These are phyloP conservation scores for Aspergillus fructus DNA, from an alignment of 2,329 filamentous ascomycete genomes.

Conservation along the genomic window DNA sequence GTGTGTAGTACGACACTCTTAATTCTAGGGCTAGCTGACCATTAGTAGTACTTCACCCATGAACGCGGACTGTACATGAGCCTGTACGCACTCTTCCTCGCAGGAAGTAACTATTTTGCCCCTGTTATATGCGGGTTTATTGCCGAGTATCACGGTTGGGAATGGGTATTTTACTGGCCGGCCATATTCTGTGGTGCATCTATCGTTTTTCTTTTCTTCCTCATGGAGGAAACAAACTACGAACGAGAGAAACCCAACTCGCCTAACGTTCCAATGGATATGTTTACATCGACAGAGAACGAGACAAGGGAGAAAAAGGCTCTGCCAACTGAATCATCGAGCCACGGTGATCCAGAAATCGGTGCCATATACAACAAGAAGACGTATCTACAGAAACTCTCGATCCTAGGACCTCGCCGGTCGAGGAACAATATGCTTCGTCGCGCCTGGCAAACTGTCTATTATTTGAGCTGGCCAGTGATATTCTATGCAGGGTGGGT, in stretches of 20 bases:
- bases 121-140: constrained; percentile 51
- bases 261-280: neutral
- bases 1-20: constrained; percentile 23
- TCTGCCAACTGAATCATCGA: neutral
- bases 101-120: constrained; percentile 44
- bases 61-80: constrained; percentile 43
- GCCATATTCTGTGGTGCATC: constrained; percentile 50
- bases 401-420: constrained; percentile 28
- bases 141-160: constrained; percentile 46
- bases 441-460: constrained; percentile 32
- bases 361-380: constrained; percentile 29
- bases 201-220: constrained; percentile 53
- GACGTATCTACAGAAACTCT: constrained; percentile 34
- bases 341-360: constrained; percentile 12
- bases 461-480: constrained; percentile 39
- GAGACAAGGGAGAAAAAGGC: constrained; percentile 21
- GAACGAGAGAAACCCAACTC: constrained; percentile 24
- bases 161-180: constrained; percentile 53
- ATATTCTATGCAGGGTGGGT: constrained; percentile 39
- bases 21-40: neutral
- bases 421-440: constrained; percentile 35
- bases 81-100: constrained; percentile 40
- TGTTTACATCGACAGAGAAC: constrained; percentile 13
- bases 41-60: constrained; percentile 42
- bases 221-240: constrained; percentile 58